Conservation (phyloP, 108 stramenopile species). For the Aurantiochytrium sp. region DNA sequence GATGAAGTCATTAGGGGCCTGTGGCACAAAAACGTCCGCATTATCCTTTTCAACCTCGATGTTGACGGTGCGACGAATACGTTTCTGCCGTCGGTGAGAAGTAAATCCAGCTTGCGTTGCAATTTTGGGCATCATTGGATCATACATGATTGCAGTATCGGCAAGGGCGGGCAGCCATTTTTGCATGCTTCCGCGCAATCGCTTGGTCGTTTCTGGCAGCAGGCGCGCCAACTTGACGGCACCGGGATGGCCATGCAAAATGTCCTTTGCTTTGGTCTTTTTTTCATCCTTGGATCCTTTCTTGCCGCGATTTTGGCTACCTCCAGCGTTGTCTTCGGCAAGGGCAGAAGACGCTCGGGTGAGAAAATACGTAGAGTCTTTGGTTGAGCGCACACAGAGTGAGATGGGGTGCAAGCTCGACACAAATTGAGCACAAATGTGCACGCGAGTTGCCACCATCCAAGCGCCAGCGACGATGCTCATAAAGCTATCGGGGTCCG, state of each 20-base stretch:
- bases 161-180: background rate
- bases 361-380: background rate
- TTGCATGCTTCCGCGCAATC: background rate
- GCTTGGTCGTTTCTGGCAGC: background rate
- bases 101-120: background rate
- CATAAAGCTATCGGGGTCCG: background rate
- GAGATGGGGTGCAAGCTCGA: background rate
- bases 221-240: background rate
- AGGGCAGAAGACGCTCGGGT: too few species aligned
- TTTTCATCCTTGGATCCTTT: too few species aligned
- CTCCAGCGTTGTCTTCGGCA: too few species aligned
- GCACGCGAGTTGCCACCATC: background rate
- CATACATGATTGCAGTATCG: background rate
- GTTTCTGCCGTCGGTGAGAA: background rate
- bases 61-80: background rate
- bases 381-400: background rate
- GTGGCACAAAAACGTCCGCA: background rate
- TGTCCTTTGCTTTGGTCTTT: too few species aligned
- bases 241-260: too few species aligned
- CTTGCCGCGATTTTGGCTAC: too few species aligned
- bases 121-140: background rate
- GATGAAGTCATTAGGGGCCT: background rate
- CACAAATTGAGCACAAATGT: background rate
- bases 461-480: background rate
- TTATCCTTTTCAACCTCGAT: background rate